Percentiles rank a stretch among this genome's conserved stretches.
Evolutionary conservation across 805 yeast genomes (phyloP).

Genomic region (Debaryomyces maramus): DNA sequence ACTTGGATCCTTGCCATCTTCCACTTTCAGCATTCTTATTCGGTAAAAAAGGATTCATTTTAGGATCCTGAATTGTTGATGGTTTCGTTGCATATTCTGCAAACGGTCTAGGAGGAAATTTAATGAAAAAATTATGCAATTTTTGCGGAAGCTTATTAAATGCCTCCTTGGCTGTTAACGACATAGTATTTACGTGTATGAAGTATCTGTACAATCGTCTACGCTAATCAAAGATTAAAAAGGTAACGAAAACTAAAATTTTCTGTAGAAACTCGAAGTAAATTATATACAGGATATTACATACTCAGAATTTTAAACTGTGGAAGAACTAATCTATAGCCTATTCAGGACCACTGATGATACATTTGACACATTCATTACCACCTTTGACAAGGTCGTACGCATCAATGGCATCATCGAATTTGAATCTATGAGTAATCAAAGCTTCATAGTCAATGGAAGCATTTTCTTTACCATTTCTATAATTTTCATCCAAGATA

Average conservation of each 20-base stretch:
- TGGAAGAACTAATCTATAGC: not conserved
- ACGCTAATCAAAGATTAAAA: too few relatives aligned
- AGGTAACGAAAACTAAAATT: not conserved
- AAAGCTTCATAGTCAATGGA: conserved; percentile 62
- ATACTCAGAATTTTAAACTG: not conserved
- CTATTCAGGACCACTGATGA: conserved; percentile 74
- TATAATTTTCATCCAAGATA: conserved; percentile 58
- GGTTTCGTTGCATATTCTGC: conserved; percentile 64
- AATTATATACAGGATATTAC: not conserved
- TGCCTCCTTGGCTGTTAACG: conserved; percentile 39
- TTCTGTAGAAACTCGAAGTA: not conserved
- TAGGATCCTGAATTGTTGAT: conserved; percentile 61
- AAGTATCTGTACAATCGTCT: too few relatives aligned
- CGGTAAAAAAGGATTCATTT: conserved; percentile 84
- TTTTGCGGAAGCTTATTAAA: conserved; percentile 66
- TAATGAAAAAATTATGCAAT: conserved; percentile 71
- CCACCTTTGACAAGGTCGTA: conserved; percentile 70
- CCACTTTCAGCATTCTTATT: conserved; percentile 82
- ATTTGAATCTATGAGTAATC: conserved; percentile 72
- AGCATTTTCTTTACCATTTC: conserved; percentile 39
- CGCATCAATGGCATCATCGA: conserved; percentile 73
- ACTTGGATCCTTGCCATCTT: conserved; percentile 73
- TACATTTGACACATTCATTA: conserved; percentile 69
- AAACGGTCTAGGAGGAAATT: conserved; percentile 84
- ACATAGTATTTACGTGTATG: too few relatives aligned